phyloP scores from a whole-genome alignment of 2,329 filamentous ascomycete genomes.

The Ascochyta fabae region DNA sequence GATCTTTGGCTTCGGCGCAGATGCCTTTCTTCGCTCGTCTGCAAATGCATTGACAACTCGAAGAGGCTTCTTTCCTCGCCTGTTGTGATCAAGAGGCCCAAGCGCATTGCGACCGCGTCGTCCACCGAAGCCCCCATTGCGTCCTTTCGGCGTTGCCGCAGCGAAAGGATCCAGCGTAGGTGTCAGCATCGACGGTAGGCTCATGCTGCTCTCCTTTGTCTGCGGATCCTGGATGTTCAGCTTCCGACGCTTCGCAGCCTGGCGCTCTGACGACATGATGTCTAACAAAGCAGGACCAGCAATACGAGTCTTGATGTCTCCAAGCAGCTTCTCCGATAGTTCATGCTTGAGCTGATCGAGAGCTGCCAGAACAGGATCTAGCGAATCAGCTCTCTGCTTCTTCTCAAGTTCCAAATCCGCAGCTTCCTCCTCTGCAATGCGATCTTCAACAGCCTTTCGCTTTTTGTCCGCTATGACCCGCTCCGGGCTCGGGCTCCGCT shows the following conservation, averaged over 20 bases:
- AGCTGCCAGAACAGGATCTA: slow-evolving; percentile 89
- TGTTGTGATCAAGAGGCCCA: slow-evolving; percentile 54
- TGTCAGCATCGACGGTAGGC: slow-evolving; percentile 60
- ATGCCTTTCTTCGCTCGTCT: slow-evolving; percentile 66
- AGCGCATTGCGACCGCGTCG: slow-evolving; percentile 51
- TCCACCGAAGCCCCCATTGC: slow-evolving; percentile 50
- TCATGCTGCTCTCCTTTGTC: slow-evolving; percentile 63
- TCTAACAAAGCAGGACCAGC: slow-evolving; percentile 81
- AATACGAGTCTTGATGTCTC: slow-evolving; percentile 86
- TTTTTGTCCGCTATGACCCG: slow-evolving; percentile 57
- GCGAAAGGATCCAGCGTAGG: slow-evolving; percentile 67
- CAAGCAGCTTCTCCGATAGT: slow-evolving; percentile 83
- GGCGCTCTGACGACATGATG: slow-evolving; percentile 81
- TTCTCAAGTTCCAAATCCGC: slow-evolving; percentile 90
- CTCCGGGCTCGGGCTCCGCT: slow-evolving; percentile 60
- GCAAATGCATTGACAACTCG: slow-evolving; percentile 55
- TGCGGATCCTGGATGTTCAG: slow-evolving; percentile 75
- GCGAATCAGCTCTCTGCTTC: slow-evolving; percentile 80
- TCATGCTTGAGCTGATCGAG: slow-evolving; percentile 79
- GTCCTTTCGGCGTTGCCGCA: slow-evolving; percentile 67
- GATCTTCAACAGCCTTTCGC: slow-evolving; percentile 70
- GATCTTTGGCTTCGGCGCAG: slow-evolving; percentile 63
- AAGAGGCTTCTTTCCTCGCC: slow-evolving; percentile 48
- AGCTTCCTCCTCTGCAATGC: slow-evolving; percentile 74
- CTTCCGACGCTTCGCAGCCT: slow-evolving; percentile 78